Evolutionary conservation across 2,329 filamentous ascomycete species (phyloP), one percentile per base, ranked within the genome.

Genomic region (Sphaerulina vaccinii): DNA sequence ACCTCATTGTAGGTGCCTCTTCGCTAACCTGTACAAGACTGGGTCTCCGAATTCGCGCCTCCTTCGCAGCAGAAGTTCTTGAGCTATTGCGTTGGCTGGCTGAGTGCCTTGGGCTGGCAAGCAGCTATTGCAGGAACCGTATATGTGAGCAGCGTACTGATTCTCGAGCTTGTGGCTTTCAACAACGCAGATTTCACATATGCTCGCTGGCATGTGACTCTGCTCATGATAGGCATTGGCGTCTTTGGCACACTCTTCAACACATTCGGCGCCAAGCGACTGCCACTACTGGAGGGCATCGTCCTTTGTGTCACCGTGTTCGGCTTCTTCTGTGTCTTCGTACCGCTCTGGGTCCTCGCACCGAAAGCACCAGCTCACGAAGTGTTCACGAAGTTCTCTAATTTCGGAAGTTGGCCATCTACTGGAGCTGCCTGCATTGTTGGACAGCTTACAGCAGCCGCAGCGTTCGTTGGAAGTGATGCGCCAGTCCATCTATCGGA

Each of bases 281-380:
- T 66, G 18, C 63, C 62, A 5, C 38, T 61, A n/a, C 48, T 64
- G 16, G 78, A 81, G 60, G 73, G 73, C 0, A 58, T 76, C 8
- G 71, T 78, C 16, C 65, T 79, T 6, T 69, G 75, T 21, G 58
- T 79, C 5, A 76, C 79, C 46, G 64, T 79, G 11, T 62, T 77
- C 9, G 77, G 76, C 3, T 79, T 79, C 63, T 76, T 79, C 41
- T 75, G 71, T 0, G 74, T 79, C 40, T 60, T 79, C 5, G 74
- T 78, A 16, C 71, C 75, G 0, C 71, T 6, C 56, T 70, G 27
- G 69, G 69, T n/a, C 68, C 78, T 7, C 74, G 79, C 56, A 70
- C 72, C 10, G 60, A 73, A 75, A 62, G 70, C 71, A 7, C 73
- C 69, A 1, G 78, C 79, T 46, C 64, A 75, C 56, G 75, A 77